Evolutionary conservation across 176 grass and related monocot species (phyloP), one percentile per base, ranked within the genome.

Genomic region (Oryza coarctata): DNA sequence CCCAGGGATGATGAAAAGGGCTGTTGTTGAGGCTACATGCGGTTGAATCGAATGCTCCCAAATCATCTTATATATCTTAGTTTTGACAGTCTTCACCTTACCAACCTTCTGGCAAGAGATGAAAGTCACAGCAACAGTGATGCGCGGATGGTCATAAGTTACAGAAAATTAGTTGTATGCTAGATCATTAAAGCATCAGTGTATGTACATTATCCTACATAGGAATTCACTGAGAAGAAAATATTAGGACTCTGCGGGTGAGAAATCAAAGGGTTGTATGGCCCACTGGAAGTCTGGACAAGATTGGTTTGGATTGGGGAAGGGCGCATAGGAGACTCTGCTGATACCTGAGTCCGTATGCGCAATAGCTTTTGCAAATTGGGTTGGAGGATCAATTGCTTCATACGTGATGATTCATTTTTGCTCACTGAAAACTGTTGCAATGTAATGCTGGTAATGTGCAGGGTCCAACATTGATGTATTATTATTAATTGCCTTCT

Each of bases 1-100:
- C 68, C 96, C 93, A 23, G 89, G 90, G 58, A 99, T 83, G 18
- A 91, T 91, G 87, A 99, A 99, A 83, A 95, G 91, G 58, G 82
- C 88, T 15, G 91, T 85, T 22, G 91, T 99, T 69, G 96, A 99
- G 81, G 96, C 87, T 73, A 83, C 63, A 29, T 99, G 96, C 33
- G 71, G 83, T 71, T 92, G 84, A 90, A 43, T 66, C 28, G 57
- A 57, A 60, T 52, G 11, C 31, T 52, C 55, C 49, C 8, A 29
- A 23, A 40, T 11, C 33, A 76, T 90, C 31, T 71, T 33, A 49
- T 71, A 49, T 71, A 39, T 62, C 70, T 63, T 82, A 13, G 77
- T 84, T 74, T 83, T 55, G 68, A 41, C 5, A 78, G 47, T 44
- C 67, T 41, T 27, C 36, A 65, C n/a, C 43, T 52, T 71, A 66